These are phyloP conservation scores for Trichopus zeylanicus DNA, from an alignment of 116 monocot genomes.

Conservation along the genomic window DNA sequence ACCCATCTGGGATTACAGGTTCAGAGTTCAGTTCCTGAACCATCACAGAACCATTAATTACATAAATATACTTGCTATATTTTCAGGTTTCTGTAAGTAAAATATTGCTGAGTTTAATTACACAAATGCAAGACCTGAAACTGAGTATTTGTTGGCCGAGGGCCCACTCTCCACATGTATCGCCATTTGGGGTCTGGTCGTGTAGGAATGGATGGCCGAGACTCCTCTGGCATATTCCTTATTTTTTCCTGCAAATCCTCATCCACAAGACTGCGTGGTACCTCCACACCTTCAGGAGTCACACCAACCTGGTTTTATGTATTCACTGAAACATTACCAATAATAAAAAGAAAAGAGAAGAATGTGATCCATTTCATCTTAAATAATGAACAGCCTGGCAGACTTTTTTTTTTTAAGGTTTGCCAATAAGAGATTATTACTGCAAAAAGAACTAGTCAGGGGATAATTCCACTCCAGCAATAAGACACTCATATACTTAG, in stretches of 20 bases:
- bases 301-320: conserved; percentile 69
- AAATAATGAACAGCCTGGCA: no score
- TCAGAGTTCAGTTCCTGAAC: conserved; percentile 83
- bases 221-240: conserved; percentile 54
- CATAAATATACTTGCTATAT: no score
- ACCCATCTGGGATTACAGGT: conserved; percentile 87
- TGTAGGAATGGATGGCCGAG: conserved; percentile 48
- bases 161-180: conserved; percentile 97
- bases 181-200: conserved; percentile 95
- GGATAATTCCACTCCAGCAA: no score
- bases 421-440: no score
- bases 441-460: no score
- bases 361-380: background rate
- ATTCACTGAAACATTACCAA: background rate
- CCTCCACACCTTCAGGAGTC: conserved; percentile 88
- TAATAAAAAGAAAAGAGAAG: background rate
- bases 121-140: conserved; percentile 47
- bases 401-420: no score
- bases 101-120: background rate
- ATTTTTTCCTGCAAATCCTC: conserved; percentile 58
- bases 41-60: no score
- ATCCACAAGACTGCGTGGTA: conserved; percentile 79
- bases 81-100: no score
- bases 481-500: no score
- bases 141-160: conserved; percentile 60